phyloP scores from a whole-genome alignment of 169 alveolate genomes.

The Plasmodium knowlesi region DNA sequence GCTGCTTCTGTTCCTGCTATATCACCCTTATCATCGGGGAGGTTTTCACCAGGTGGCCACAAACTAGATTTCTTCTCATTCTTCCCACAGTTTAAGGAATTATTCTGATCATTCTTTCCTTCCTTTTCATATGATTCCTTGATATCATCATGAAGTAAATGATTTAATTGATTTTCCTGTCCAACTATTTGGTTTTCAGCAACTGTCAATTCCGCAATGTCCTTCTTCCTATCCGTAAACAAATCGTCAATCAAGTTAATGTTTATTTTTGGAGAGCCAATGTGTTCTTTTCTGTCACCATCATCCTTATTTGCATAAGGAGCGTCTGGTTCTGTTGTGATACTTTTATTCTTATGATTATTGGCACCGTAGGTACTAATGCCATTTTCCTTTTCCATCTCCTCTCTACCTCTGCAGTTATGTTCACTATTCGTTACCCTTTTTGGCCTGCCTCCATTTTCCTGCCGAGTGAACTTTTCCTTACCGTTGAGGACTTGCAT shows the following conservation, averaged over 20 bases:
- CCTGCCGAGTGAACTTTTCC: background rate
- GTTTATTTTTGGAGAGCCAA: background rate
- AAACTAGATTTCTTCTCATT: background rate
- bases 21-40: background rate
- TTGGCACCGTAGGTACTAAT: background rate
- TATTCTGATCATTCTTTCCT: background rate
- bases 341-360: background rate
- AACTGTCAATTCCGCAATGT: background rate
- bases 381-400: background rate
- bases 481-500: conserved; percentile 22
- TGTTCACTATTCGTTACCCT: background rate
- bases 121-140: background rate
- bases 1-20: background rate
- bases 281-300: background rate
- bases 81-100: background rate
- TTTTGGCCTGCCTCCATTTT: background rate
- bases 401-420: background rate
- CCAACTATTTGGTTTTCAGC: background rate
- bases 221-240: background rate
- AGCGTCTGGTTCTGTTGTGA: background rate
- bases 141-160: background rate
- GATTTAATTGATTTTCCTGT: background rate
- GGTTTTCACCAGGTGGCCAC: background rate
- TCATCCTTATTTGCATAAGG: background rate
- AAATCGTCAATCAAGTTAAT: conserved; percentile 15